These are phyloP conservation scores for Setomelanomma holmii DNA, from an alignment of 2,329 filamentous ascomycete genomes.

Conservation along the genomic window DNA sequence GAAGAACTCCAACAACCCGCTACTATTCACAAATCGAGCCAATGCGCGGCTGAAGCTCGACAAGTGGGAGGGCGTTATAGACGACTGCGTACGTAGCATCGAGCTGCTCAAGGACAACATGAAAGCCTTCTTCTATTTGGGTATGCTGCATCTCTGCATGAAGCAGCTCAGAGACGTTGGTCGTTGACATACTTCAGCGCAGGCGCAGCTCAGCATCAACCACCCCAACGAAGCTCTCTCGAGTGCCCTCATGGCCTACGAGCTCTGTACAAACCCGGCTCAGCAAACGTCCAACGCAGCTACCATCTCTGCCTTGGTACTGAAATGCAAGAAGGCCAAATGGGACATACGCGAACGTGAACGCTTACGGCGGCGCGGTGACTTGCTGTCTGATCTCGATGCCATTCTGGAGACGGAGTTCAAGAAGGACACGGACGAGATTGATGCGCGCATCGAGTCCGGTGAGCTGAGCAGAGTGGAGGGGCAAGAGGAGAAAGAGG, in stretches of 20 bases:
- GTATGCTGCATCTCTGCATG: constrained; percentile 29
- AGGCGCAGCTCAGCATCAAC: constrained; percentile 78
- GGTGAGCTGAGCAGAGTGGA: constrained; percentile 53
- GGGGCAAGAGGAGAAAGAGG: constrained; percentile 55
- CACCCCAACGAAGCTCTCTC: constrained; percentile 76
- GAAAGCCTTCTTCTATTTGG: constrained; percentile 83
- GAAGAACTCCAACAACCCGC: constrained; percentile 76
- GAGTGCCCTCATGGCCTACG: constrained; percentile 75
- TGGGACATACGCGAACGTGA: constrained; percentile 79
- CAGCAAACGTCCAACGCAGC: constrained; percentile 71
- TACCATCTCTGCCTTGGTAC: constrained; percentile 74
- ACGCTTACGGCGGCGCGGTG: constrained; percentile 62
- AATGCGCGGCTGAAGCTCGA: constrained; percentile 79
- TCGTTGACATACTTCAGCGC: constrained; percentile 56
- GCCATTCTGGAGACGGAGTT: constrained; percentile 44
- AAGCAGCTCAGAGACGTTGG: background rate
- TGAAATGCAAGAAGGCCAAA: constrained; percentile 82
- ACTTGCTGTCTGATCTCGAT: constrained; percentile 68
- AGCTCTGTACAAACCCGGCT: constrained; percentile 64
- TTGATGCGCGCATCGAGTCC: constrained; percentile 46
- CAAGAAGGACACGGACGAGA: constrained; percentile 46
- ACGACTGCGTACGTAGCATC: constrained; percentile 79
- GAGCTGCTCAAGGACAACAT: constrained; percentile 70
- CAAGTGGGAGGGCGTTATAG: constrained; percentile 75
- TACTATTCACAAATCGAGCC: constrained; percentile 88